A percentile compares a stretch with the other conserved stretches of the same genome.
Evolutionary conservation across 805 yeast genomes (phyloP).

Genomic region (Candida berthetii): DNA sequence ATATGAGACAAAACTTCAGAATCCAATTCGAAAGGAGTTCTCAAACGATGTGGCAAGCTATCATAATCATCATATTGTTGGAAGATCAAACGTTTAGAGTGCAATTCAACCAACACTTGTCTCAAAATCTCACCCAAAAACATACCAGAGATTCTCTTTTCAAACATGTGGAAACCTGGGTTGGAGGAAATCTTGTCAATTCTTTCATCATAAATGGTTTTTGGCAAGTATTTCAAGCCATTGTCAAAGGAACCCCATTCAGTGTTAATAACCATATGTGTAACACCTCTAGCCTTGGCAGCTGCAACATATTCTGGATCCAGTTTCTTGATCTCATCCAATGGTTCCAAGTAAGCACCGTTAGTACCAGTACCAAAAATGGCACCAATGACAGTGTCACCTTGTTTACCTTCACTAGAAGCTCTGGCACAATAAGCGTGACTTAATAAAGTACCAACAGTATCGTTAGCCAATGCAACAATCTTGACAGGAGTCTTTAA

Average conservation of each 20-base stretch:
- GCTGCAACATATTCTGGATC: slow-evolving; percentile 35
- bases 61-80: slow-evolving; percentile 39
- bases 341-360: slow-evolving; percentile 84
- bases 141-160: slow-evolving; percentile 90
- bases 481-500: slow-evolving; percentile 60
- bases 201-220: slow-evolving; percentile 65
- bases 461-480: slow-evolving; percentile 91
- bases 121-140: slow-evolving; percentile 87
- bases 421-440: slow-evolving; percentile 71
- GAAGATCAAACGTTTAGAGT: slow-evolving; percentile 52
- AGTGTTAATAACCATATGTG: slow-evolving; percentile 84
- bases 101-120: slow-evolving; percentile 63
- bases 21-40: slow-evolving; percentile 71
- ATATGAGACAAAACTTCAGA: slow-evolving; percentile 83
- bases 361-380: slow-evolving; percentile 98
- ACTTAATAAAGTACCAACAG: slow-evolving; percentile 89
- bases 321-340: slow-evolving; percentile 70
- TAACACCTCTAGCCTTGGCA: slow-evolving; percentile 36
- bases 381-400: slow-evolving; percentile 80
- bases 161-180: slow-evolving; percentile 85
- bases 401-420: slow-evolving; percentile 48
- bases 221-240: slow-evolving; percentile 66
- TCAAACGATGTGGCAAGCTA: slow-evolving; percentile 48
- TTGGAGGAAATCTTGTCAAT: slow-evolving; percentile 75
- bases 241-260: slow-evolving; percentile 99